Evolutionary conservation across 2,329 filamentous ascomycete species (phyloP), one percentile per base, ranked within the genome.

Genomic region (Metarhizium guizhouense): DNA sequence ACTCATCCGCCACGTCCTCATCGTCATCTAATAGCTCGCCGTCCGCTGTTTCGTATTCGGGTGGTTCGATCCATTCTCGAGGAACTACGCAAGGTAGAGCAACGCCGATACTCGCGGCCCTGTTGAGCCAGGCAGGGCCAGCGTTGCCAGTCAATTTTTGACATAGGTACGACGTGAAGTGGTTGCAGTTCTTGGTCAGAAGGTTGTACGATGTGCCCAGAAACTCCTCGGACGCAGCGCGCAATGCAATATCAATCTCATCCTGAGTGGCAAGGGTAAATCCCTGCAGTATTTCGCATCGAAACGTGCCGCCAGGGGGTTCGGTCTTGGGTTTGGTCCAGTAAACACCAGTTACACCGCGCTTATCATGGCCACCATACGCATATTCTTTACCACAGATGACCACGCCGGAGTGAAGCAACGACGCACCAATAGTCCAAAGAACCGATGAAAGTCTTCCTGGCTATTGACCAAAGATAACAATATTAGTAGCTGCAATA

Each of bases 131-230:
- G 18, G 70, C 72, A 0, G 90, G 90, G 0, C 87, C 87, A 1
- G 83, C 74, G 49, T 82, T 79, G 6, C 85, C 83, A 2, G 88
- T 93, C 54, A 95, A 77, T 61, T 81, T 82, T 67, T 86, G 77
- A 70, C 87, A 91, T 18, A 95, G 78, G 63, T 87, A 83, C 20
- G 83, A 84, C 2, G 89, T 93, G 68, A 95, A 95, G 68, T 95
- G 90, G 68, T 95, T 95, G 78, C 90, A 95, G 70, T 95, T 95
- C 63, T 84, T 84, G 20, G 85, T 90, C 48, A 95, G 77, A 14
- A 95, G 80, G 65, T 94, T 93, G 71, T 95, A 94, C 14, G 81
- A 80, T 0, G 84, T 84, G 29, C 90, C 90, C 56, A 84, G 78
- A 64, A 94, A 95, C 61, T 85, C 79, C 47, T 86, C 80, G 1